phyloP scores from a whole-genome alignment of 345 rosid genomes.

The Arabis alpina region DNA sequence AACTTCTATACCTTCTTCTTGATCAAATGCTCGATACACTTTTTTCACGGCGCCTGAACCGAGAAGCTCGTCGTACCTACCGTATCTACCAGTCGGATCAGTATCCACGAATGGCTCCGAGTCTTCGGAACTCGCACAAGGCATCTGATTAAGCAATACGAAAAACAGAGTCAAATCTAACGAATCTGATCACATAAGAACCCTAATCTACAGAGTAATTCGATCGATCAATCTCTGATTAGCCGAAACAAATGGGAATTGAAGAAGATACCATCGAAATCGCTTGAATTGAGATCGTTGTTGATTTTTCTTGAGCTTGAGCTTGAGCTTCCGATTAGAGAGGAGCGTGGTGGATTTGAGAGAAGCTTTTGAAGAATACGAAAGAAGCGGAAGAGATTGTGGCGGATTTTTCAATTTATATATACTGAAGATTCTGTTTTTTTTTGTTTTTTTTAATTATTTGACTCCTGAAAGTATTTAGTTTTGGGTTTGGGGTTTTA shows the following conservation, averaged over 20 bases:
- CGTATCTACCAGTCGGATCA: conserved; percentile 82
- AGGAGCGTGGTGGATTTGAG: no score
- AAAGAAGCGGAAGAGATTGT: conserved; percentile 34
- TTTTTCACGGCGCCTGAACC: conserved; percentile 80
- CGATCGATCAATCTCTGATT: no score
- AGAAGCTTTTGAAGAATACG: conserved; percentile 33
- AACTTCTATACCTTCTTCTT: conserved; percentile 89
- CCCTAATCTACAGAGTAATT: not conserved
- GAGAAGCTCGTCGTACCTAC: conserved; percentile 67
- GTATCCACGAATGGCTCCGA: conserved; percentile 71
- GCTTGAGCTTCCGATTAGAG: conserved; percentile 16
- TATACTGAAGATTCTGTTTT: not conserved
- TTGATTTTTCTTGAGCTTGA: not conserved
- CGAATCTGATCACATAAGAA: conserved; percentile 1
- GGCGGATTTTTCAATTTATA: conserved; percentile 12
- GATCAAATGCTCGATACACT: conserved; percentile 89
- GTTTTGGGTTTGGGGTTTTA: conserved; percentile 17
- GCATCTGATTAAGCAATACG: conserved; percentile 47
- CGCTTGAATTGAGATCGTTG: conserved; percentile 8
- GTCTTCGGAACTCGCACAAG: conserved; percentile 53
- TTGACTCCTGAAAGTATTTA: conserved; percentile 1
- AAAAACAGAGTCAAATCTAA: not conserved
- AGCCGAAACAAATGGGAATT: not conserved
- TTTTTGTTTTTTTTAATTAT: not conserved
- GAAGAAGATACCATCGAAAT: conserved; percentile 36